Base-by-base conservation (phyloP, 2,329 filamentous ascomycete genomes). In the Trichoderma pleuroti region DNA sequence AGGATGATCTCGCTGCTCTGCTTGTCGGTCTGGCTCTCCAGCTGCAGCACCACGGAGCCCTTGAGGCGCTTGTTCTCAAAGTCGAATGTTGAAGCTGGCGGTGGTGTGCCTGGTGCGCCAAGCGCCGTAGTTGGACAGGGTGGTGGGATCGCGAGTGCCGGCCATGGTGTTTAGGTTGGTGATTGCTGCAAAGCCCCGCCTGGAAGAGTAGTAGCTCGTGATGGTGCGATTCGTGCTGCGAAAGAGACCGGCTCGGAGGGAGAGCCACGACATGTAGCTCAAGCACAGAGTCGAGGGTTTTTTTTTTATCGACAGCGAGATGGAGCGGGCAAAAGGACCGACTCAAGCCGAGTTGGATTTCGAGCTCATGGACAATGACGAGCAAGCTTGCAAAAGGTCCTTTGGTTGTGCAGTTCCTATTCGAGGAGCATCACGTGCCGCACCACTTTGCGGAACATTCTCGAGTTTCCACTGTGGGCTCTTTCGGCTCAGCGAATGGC, bases 51-150 rank as follows among this genome's bases (percentile, higher is more conserved):
- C 28, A 98, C 93, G 74, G 87, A 91, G 28, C 96, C 96, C 72
- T 87, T 87, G 73, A 98, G 86, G 68, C 88, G 86, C 84, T 93
- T 92, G 78, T 89, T 86, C 72, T 92, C 88, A 80, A 98, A 99
- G 77, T 97, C 90, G n/a, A 76, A 98, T 90, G 75, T 90, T 89
- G 77, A 98, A 89, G 80, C 92, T 90, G 71, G 93, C 92, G 24
- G 88, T 91, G 24, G 93, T 96, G 83, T 98, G 94, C 79, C 87
- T 90, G 21, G 93, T 97, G 72, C 88, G 86, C 90, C 93, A 98
- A 70, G 91, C 90, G 80, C 93, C 90, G 82, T 98, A 98, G 84
- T 98, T 98, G 78, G 93, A 92, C 71, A 96, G 83, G 30, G 96
- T 98, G 80, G 94, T 97, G 67, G 94, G 94, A 82, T 98, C 95